A percentile compares a stretch with the other conserved stretches of the same genome.
Conservation (phyloP, 345 rosid genomes). For the Hevea brasiliensis region DNA sequence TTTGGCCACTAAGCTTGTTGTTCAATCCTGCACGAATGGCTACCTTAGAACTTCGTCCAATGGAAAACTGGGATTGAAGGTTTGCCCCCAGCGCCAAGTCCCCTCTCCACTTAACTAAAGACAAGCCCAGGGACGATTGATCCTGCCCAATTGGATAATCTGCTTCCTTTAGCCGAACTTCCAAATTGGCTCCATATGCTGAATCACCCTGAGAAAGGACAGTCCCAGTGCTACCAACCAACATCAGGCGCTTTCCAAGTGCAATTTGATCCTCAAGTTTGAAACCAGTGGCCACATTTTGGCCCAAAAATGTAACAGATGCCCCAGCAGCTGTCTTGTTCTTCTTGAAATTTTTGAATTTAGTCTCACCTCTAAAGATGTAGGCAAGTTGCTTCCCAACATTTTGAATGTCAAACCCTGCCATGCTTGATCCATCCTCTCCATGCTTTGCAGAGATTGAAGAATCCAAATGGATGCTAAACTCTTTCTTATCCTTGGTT, state of each 20-base stretch:
- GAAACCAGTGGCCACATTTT: slow-evolving; percentile 77
- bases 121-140: slow-evolving; percentile 76
- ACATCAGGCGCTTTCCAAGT: slow-evolving; percentile 66
- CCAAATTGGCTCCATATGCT: slow-evolving; percentile 90
- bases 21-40: slow-evolving; percentile 89
- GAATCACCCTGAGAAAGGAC: slow-evolving; percentile 76
- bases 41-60: slow-evolving; percentile 72
- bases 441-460: slow-evolving; percentile 81
- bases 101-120: slow-evolving; percentile 91
- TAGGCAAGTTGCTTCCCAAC: slow-evolving; percentile 93
- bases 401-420: slow-evolving; percentile 93
- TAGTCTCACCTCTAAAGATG: slow-evolving; percentile 77
- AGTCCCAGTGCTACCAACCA: slow-evolving; percentile 86
- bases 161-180: slow-evolving; percentile 73
- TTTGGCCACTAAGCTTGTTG: slow-evolving; percentile 90
- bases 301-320: slow-evolving; percentile 81
- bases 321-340: slow-evolving; percentile 75
- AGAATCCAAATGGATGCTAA: slow-evolving; percentile 88
- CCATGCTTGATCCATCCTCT: slow-evolving; percentile 82
- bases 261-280: slow-evolving; percentile 85
- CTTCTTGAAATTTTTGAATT: slow-evolving; percentile 68
- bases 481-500: slow-evolving; percentile 96
- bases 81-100: slow-evolving; percentile 92
- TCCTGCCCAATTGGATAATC: slow-evolving; percentile 94
- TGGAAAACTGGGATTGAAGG: slow-evolving; percentile 78